phyloP scores from a whole-genome alignment of 2,329 filamentous ascomycete species.

The Alternaria triticimaculans region DNA sequence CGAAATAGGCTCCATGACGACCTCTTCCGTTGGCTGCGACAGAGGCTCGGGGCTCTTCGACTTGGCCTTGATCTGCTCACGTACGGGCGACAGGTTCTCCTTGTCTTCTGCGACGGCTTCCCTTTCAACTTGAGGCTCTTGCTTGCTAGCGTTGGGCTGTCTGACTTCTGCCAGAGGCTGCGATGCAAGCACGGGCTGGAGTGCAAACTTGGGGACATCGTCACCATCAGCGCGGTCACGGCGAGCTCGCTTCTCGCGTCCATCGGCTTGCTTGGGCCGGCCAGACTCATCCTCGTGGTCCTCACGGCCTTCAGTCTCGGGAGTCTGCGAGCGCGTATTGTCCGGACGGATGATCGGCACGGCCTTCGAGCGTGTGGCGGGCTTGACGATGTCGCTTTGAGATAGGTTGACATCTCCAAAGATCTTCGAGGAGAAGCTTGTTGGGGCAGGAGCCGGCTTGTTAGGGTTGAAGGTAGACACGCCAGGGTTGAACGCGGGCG shows the following conservation, averaged over 20 bases:
- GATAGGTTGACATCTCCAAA: conserved; percentile 59
- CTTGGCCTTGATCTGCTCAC: conserved; percentile 24
- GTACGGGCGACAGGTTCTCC: conserved; percentile 45
- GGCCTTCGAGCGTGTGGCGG: conserved; percentile 77
- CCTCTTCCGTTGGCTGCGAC: conserved; percentile 15
- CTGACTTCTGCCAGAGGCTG: conserved; percentile 41
- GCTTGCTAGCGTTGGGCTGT: conserved; percentile 30
- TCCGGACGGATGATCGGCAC: conserved; percentile 78
- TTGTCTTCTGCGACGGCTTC: conserved; percentile 42
- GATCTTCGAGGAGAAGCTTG: conserved; percentile 43
- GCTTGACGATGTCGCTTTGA: conserved; percentile 67
- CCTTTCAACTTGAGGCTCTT: conserved; percentile 27
- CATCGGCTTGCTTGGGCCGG: conserved; percentile 67
- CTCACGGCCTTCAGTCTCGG: conserved; percentile 43
- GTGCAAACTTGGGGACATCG: conserved; percentile 76
- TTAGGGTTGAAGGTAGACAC: conserved; percentile 32
- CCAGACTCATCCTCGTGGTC: conserved; percentile 65
- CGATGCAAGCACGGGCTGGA: conserved; percentile 48
- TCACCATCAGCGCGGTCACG: conserved; percentile 71
- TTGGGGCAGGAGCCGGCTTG: conserved; percentile 30
- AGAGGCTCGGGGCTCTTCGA: conserved; percentile 38
- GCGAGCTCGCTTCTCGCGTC: conserved; percentile 77
- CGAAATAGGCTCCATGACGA: conserved; percentile 17
- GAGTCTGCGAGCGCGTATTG: conserved; percentile 48
- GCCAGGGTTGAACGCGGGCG: conserved; percentile 69